Conservation (phyloP, 2,329 filamentous ascomycete genomes). For the Fusarium virguliforme region DNA sequence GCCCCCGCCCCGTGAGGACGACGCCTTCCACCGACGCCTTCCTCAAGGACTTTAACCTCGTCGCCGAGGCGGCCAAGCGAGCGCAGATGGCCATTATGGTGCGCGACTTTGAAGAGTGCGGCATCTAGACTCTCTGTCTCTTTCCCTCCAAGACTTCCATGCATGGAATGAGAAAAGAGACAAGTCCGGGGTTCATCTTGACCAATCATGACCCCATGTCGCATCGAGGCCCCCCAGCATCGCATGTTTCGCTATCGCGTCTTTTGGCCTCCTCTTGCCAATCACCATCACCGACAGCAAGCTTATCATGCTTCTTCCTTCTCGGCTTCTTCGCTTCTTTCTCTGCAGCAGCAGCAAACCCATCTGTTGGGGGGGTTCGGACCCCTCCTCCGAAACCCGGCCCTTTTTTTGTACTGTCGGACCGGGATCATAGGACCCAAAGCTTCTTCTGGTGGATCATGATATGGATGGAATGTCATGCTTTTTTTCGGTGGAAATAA, state of each 20-base stretch:
- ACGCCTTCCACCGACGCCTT: slow-evolving; percentile 70
- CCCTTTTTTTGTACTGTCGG: slow-evolving; percentile 9
- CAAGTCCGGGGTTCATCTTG: background rate
- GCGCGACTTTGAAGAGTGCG: slow-evolving; percentile 85
- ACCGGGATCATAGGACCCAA: slow-evolving; percentile 11
- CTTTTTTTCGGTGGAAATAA: slow-evolving; percentile 5
- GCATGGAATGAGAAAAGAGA: slow-evolving; percentile 2
- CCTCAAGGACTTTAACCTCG: slow-evolving; percentile 85
- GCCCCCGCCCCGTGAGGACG: slow-evolving; percentile 53
- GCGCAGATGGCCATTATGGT: slow-evolving; percentile 92
- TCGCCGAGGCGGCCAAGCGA: slow-evolving; percentile 93
- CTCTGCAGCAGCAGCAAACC: background rate
- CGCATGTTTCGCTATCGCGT: slow-evolving; percentile 8
- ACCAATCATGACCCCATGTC: slow-evolving; percentile 4
- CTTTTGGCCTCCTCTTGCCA: background rate
- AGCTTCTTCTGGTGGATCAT: background rate
- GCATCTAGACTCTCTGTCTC: slow-evolving; percentile 60
- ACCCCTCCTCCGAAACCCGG: slow-evolving; percentile 15
- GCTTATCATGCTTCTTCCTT: background rate
- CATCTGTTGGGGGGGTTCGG: background rate
- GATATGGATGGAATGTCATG: background rate
- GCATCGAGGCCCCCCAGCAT: slow-evolving; percentile 1
- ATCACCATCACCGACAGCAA: background rate
- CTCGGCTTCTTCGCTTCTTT: slow-evolving; percentile 9
- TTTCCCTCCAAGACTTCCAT: background rate